Evolutionary conservation across 1,139 yeast species (phyloP), one percentile per base, ranked within the genome.

Genomic region (Pneumocystis murina): DNA sequence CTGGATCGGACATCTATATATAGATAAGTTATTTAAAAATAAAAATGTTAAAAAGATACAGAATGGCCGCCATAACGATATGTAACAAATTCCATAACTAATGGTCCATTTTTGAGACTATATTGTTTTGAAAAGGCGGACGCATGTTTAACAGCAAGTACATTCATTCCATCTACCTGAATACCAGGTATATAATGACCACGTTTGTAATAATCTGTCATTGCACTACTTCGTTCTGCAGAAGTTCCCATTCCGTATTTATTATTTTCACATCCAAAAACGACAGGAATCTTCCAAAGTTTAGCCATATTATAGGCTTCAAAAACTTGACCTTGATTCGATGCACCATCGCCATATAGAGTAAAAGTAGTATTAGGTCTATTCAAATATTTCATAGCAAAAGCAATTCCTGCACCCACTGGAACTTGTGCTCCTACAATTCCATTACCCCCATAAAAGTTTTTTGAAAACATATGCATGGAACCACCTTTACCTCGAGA

Each of bases 21-120:
- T 24, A 16, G 33, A 48, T 48, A 39, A 63, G 28, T 6, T 64
- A 84, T 97, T 33, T 7, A 86, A 85, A 92, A 92, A 70, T 97
- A 91, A 76, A 97, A 92, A 82, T 97, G 97, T 73, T 97, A 97
- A 78, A 92, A 97, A 70, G 97, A 91, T 97, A 92, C 92, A 71
- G 98, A 92, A 84, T 92, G 98, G 76, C 98, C 98, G 81, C 98
- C 97, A 77, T 92, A 92, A 82, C 98, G 86, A 80, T 92, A 92
- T 71, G 98, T 92, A 80, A 91, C 97, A 78, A 87, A 92, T 81
- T 92, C 98, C 72, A 92, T 75, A 65, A 92, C 96, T 71, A 92
- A 79, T 69, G 98, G 98, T 67, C 98, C 98, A 74, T 92, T 92
- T 73, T 96, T 97, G 66, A 87, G 81, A 76, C 89, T 82, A 96